Base-by-base conservation (phyloP, 805 yeast genomes). In the Candida pseudoglaebosa region DNA sequence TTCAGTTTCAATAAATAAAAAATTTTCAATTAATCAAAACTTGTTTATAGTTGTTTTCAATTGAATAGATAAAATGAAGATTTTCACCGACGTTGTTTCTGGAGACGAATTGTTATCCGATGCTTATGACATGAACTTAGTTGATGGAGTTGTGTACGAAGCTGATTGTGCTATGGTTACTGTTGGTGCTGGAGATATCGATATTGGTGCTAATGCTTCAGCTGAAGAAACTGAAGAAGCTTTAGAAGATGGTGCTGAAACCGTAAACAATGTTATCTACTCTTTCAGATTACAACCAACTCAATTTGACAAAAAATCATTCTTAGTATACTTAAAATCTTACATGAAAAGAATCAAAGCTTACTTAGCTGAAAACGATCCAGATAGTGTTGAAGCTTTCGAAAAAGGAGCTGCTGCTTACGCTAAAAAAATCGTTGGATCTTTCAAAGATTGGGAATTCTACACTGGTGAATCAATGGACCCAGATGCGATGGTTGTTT, bases 401-500 rank as follows among this genome's bases (percentile, higher is more conserved):
- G 97, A 91, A 82, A 91, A 93, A 80, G 98, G 98, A 70, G 99
- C 99, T 58, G 78, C 82, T 57, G 72, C 86, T 57, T 93, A 90
- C 80, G 95, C 86, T 73, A 93, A 93, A 87, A 93, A 93, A 81
- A 84, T 93, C 54, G 70, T 93, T 60, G 84, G 82, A 61, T 84
- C 90, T 71, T 93, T 93, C 93, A 84, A 84, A 67, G 99, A 93
- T 82, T 93, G 95, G 95, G 99, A 93, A 67, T 93, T 93, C 81
- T 93, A 73, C 90, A 91, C 96, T 56, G 98, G 99, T 79, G 98
- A 91, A 78, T 85, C 96, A 66, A 93, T 93, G 99, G 97, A 93
- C 82, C 99, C 99, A 70, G 99, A 93, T 73, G 99, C 84, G 57
- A 93, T 93, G 99, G 74, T 93, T 65, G 88, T 89, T 56, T 81